Base-by-base conservation (phyloP, 2,329 filamentous ascomycete species). In the Alternaria gansuensis region DNA sequence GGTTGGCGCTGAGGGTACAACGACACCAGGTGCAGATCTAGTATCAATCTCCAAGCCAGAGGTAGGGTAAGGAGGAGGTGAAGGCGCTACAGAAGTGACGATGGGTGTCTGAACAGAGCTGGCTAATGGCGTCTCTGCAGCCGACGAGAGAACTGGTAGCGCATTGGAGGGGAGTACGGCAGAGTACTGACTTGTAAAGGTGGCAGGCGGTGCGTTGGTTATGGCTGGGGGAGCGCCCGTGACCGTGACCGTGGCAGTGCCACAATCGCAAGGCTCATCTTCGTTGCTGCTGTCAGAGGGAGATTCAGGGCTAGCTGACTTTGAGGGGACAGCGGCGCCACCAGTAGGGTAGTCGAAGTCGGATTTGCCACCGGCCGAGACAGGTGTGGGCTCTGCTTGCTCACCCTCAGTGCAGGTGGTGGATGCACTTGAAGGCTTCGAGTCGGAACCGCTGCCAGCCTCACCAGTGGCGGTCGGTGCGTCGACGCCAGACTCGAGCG, bases 1-100 rank as follows among this genome's bases (percentile, higher is more conserved):
- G 17, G 70, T 66, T 10, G 73, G 71, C 5, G 65, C 60, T 10
- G 67, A 64, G 0, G 70, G 71, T 8, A 57, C 45, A 13, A 69
- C 62, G 4, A 68, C 66, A 33, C 50, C 53, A 3, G 73, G 73
- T 1, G 70, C 64, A 3, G 74, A 66, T 21, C 54, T 54, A 10
- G 72, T 76, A 41, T 73, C 72, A 8, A 71, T 64, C n/a, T 66
- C 62, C 26, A 75, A 63, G 49, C 68, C 70, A 24, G 57, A 62
- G 10, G 37, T 68, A 4, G 71, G 65, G 63, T 61, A 73, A 1
- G 70, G 66, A 37, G 65, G 55, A 17, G 59, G 43, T 10, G 63
- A 53, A 23, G 41, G 2, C 9, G 5, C 28, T 23, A 26, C 37
- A 14, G 52, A 49, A 29, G 26, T 49, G 21, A 46, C 17, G 5